Base-by-base conservation (phyloP, 345 rosid species). In the Tarenaya hassleriana region DNA sequence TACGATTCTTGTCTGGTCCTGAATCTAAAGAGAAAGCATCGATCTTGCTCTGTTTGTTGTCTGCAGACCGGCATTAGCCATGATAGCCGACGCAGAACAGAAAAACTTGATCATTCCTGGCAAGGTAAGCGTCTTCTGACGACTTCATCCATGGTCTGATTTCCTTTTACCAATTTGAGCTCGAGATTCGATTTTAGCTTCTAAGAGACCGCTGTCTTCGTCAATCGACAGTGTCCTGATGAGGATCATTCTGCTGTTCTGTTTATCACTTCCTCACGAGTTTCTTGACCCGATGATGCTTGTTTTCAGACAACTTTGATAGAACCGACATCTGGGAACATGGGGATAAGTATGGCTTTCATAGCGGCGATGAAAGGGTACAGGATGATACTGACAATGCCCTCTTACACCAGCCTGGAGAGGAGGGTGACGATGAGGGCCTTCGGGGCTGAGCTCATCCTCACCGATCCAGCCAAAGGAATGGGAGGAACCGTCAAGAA, bases 401-500 rank as follows among this genome's bases (percentile, higher is more conserved):
- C 98, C 11, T 92, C 98, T 21, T 92, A 88, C 72, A 92, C 96
- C 7, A 88, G 96, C 63, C 67, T 92, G 79, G 96, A 92, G 75
- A 83, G 98, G 61, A 85, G 98, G 62, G 95, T 92, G 55, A 75
- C 84, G 0, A 92, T 92, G 98, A 73, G 88, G 67, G 90, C 96
- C 2, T 92, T 92, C 48, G 96, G 98, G 43, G 98, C 98, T 45
- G 94, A 84, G 34, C 76, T 92, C 20, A 80, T 92, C 38, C 74
- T 92, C 58, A 92, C 98, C 10, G 98, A 88, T 64, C 98, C 98
- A 41, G 8, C 88, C 14, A 88, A 92, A 60, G 98, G 98, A 41
- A 92, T 92, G 96, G 98, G 82, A 41, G 98, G 98, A 46, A 85
- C 98, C 0, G 88, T 88, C 56, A 92, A 85, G 77, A 88, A 92